Evolutionary conservation across 345 rosid species (phyloP), one percentile per base, ranked within the genome.

Genomic region (Salix arbutifolia): DNA sequence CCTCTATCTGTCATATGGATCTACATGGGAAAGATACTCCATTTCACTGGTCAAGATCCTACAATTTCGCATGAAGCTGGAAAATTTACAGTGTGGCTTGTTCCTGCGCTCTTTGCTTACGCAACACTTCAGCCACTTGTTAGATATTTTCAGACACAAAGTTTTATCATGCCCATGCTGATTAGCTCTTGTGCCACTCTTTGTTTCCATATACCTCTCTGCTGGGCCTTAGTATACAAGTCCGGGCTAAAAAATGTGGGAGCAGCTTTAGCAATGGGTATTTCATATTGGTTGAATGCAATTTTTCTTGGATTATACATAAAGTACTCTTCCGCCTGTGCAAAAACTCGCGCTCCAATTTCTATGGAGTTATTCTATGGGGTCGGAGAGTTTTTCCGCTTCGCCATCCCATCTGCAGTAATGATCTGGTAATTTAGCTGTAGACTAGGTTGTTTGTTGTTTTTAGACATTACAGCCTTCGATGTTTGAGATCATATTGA

Each of bases 391-490:
- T 90, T 92, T 69, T 90, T 90, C 52, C 88, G 88, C 62, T 89
- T 89, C 46, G 97, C 91, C 19, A 74, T 92, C 77, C 90, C 94
- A 61, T 92, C 94, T 71, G 89, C 94, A 4, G 77, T 83, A 6
- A 90, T 90, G 97, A 73, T 88, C 79, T 92, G 97, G 97, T 90
- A 90, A 46, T 62, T 30, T 37, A 53, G 11, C 17, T 33, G 44
- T 28, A 4, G 46, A 73, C 4, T 35, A 17, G 6, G 50, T 9
- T 6, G 66, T 66, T 26, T 71, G 26, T 8, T 62, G 21, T 31
- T 35, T 12, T 25, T n/a, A 65, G 42, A 18, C 16, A 2, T 28
- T 53, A 35, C 30, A 17, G 8, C 69, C 46, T 62, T 37, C 31
- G 33, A 42, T 76, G 26, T 10, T 33, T 60, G 73, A 42, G 9